Conservation (phyloP, 108 stramenopile genomes). For the Chaetoceros tenuissimus region DNA sequence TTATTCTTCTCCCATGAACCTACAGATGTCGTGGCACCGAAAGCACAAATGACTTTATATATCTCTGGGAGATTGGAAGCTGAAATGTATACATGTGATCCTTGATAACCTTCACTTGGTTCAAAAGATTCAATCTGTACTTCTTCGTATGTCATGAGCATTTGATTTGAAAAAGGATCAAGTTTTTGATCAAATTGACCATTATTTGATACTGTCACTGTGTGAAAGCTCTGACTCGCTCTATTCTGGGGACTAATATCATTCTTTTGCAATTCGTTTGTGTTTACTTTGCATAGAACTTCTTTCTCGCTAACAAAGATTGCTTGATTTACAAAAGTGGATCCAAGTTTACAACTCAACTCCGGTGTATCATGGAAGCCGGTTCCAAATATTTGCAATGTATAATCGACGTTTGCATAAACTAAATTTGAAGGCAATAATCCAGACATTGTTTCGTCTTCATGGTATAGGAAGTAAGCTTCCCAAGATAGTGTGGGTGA, state of each 20-base stretch:
- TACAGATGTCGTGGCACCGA: not conserved
- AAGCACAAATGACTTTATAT: not conserved
- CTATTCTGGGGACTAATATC: not conserved
- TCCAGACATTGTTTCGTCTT: too few species aligned
- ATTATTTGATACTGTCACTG: not conserved
- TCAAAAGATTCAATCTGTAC: not conserved
- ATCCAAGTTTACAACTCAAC: constrained; percentile 51
- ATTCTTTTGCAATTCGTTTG: constrained; percentile 16
- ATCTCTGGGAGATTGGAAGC: not conserved
- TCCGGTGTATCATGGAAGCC: constrained; percentile 46
- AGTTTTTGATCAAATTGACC: not conserved
- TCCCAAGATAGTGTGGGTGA: too few species aligned
- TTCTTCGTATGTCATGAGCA: too few species aligned
- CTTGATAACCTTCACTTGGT: not conserved
- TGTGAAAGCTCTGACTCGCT: not conserved
- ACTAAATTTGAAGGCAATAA: too few species aligned
- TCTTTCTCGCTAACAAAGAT: constrained; percentile 16
- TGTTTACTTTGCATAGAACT: constrained; percentile 15
- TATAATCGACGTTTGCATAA: too few species aligned
- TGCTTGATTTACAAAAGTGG: constrained; percentile 3
- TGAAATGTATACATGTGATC: not conserved
- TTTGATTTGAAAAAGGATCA: not conserved
- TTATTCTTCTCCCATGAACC: not conserved
- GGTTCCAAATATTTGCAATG: constrained; percentile 15
- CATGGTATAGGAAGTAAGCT: too few species aligned